These are phyloP conservation scores for Fusarium metavorans DNA, from an alignment of 2,329 filamentous ascomycete species.

Conservation along the genomic window DNA sequence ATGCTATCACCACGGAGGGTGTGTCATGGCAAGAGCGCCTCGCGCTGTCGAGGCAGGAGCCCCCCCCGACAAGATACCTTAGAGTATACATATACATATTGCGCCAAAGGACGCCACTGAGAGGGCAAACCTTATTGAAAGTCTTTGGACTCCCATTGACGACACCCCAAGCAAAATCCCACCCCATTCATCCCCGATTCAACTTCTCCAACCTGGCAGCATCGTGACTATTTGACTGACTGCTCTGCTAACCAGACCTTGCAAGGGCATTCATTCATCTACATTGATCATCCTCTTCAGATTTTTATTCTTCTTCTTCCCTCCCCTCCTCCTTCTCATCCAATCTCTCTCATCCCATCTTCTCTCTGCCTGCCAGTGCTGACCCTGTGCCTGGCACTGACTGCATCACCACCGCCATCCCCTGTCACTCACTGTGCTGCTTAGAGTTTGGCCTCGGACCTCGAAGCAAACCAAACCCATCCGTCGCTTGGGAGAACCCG, in stretches of 20 bases:
- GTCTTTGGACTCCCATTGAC: slow-evolving; percentile 39
- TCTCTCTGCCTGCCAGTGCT: slow-evolving; percentile 1
- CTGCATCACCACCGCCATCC: background rate
- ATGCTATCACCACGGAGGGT: background rate
- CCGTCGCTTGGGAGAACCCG: background rate
- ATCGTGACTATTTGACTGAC: slow-evolving; percentile 37
- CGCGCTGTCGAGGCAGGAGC: slow-evolving; percentile 27
- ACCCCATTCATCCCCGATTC: slow-evolving; percentile 30
- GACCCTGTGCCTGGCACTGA: background rate
- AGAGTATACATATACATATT: slow-evolving; percentile 41
- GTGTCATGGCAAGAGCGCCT: slow-evolving; percentile 11
- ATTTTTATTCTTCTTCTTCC: slow-evolving; percentile 18
- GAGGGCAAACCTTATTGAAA: slow-evolving; percentile 45
- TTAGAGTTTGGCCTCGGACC: background rate
- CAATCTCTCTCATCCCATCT: slow-evolving; percentile 16
- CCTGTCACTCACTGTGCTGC: background rate
- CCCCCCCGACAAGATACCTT: slow-evolving; percentile 18
- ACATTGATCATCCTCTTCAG: slow-evolving; percentile 29
- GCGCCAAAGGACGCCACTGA: slow-evolving; percentile 41
- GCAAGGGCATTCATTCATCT: slow-evolving; percentile 32
- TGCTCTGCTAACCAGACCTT: slow-evolving; percentile 22
- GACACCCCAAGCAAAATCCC: slow-evolving; percentile 30
- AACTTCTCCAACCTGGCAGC: slow-evolving; percentile 32
- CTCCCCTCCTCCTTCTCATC: slow-evolving; percentile 4
- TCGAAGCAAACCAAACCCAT: background rate